Conservation (phyloP, 1,284 basidiomycete genomes). For the Ceratobasidium sp. region DNA sequence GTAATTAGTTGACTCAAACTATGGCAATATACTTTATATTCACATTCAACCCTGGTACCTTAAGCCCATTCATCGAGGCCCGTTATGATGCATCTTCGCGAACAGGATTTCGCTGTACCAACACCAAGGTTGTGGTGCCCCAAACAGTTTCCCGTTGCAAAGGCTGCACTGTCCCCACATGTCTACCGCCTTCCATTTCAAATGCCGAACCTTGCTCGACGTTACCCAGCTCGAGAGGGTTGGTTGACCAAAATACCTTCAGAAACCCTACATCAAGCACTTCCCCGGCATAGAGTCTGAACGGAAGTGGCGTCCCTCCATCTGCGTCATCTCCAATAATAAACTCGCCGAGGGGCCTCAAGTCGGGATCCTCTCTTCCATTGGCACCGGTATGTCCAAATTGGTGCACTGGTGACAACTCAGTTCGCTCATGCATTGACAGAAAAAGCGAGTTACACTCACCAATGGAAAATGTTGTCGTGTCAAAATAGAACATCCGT, state of each 20-base stretch:
- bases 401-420: not conserved
- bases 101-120: not conserved
- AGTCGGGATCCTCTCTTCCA: conserved; percentile 2
- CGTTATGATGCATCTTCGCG: not conserved
- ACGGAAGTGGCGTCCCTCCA: conserved; percentile 7
- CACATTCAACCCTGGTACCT: not conserved
- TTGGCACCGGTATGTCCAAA: conserved; percentile 12
- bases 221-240: not conserved
- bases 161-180: not conserved
- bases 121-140: not conserved
- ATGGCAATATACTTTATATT: too few species aligned
- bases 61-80: not conserved
- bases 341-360: not conserved
- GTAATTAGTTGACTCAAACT: too few species aligned
- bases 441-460: conserved; percentile 6
- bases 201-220: not conserved
- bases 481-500: conserved; percentile 58
- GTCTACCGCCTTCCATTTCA: not conserved
- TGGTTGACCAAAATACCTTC: conserved; percentile 5
- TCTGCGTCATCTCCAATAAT: conserved; percentile 12
- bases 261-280: conserved; percentile 15
- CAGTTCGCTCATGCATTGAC: not conserved
- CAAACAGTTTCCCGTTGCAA: not conserved
- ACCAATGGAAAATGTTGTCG: conserved; percentile 55
- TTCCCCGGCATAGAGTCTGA: not conserved